Conservation (phyloP, 768 basidiomycete species). For the Agrocybe chaxingu region DNA sequence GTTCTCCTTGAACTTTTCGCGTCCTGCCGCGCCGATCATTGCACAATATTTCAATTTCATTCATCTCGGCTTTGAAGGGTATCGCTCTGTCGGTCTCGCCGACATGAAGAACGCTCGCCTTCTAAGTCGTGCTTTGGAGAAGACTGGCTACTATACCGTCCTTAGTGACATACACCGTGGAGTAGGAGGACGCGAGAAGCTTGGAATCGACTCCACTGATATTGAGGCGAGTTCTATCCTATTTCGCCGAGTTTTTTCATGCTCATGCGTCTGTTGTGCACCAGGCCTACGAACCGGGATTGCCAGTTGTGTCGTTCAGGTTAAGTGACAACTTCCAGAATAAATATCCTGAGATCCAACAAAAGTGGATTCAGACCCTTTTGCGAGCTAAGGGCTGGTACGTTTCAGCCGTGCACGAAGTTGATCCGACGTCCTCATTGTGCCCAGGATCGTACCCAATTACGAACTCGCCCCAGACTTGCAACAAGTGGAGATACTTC, state of each 20-base stretch:
- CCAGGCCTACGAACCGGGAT: slow-evolving; percentile 50
- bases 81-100: slow-evolving; percentile 42
- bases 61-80: slow-evolving; percentile 58
- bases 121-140: slow-evolving; percentile 59
- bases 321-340: slow-evolving; percentile 56
- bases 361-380: slow-evolving; percentile 56
- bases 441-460: slow-evolving; percentile 45
- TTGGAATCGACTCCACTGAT: slow-evolving; percentile 46
- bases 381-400: slow-evolving; percentile 54
- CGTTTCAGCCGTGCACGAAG: slow-evolving; percentile 16
- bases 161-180: slow-evolving; percentile 55
- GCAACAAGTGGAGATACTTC: slow-evolving; percentile 55
- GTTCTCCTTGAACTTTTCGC: slow-evolving; percentile 63
- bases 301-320: slow-evolving; percentile 68
- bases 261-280: slow-evolving; percentile 7
- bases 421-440: not conserved
- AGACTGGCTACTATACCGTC: slow-evolving; percentile 48
- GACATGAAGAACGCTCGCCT: slow-evolving; percentile 63
- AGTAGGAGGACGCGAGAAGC: slow-evolving; percentile 25
- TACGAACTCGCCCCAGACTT: slow-evolving; percentile 51
- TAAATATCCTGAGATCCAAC: slow-evolving; percentile 55
- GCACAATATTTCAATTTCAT: slow-evolving; percentile 65
- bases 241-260: slow-evolving; percentile 11
- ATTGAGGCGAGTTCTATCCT: slow-evolving; percentile 44
- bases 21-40: slow-evolving; percentile 61